These are phyloP conservation scores for Pseudocercospora vitis DNA, from an alignment of 2,329 filamentous ascomycete genomes.

Conservation along the genomic window DNA sequence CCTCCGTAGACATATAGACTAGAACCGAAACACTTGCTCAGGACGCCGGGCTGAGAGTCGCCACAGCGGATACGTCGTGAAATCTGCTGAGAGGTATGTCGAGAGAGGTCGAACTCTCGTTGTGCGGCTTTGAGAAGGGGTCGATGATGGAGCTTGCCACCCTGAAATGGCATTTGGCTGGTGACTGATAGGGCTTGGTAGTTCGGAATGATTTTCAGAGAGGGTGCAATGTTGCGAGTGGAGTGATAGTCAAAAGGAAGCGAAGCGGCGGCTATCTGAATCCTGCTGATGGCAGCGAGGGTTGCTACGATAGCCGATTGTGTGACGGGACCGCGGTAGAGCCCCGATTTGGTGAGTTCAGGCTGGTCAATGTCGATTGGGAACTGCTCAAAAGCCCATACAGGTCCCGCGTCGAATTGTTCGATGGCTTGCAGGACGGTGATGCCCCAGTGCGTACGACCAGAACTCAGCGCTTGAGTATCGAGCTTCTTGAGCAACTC, in stretches of 20 bases:
- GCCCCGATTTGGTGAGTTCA: conserved; percentile 43
- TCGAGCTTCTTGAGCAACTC: conserved; percentile 35
- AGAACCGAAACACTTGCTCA: conserved; percentile 41
- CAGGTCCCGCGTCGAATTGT: conserved; percentile 46
- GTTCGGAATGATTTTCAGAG: conserved; percentile 31
- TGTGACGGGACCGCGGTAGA: conserved; percentile 45
- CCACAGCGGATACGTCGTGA: conserved; percentile 45
- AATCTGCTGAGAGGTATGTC: conserved; percentile 41
- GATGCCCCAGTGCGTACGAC: conserved; percentile 45
- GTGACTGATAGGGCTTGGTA: conserved; percentile 38
- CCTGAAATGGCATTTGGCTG: conserved; percentile 41
- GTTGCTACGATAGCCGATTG: conserved; percentile 43
- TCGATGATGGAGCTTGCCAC: conserved; percentile 41
- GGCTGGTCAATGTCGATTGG: conserved; percentile 44
- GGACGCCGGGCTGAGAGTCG: conserved; percentile 46
- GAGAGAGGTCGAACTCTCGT: conserved; percentile 41
- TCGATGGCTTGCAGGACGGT: conserved; percentile 45
- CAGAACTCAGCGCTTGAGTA: conserved; percentile 29
- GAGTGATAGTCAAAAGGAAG: background rate
- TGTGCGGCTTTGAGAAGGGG: conserved; percentile 44
- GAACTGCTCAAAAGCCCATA: conserved; percentile 49
- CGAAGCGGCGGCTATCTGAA: conserved; percentile 32
- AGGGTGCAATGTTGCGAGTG: conserved; percentile 25
- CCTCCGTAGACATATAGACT: conserved; percentile 46
- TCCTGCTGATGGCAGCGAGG: conserved; percentile 41